Percentiles rank a stretch among this genome's conserved stretches.
phyloP scores from a whole-genome alignment of 2,329 filamentous ascomycete genomes.

The Trichoderma sp. region DNA sequence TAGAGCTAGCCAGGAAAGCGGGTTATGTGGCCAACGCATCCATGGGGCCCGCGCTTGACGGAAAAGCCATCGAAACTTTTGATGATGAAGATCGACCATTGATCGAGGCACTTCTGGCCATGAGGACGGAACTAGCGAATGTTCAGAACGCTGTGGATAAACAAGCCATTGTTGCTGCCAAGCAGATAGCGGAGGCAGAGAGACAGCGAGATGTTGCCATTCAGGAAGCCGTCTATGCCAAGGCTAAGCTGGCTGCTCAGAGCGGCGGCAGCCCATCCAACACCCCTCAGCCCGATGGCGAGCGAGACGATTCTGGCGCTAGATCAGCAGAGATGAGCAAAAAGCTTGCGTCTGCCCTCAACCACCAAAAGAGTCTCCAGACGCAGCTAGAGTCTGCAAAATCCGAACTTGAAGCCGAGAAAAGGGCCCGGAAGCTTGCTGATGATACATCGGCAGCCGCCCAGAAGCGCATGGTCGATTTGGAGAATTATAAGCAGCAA shows the following conservation, averaged over 20 bases:
- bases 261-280: slow-evolving; percentile 64
- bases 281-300: slow-evolving; percentile 62
- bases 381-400: slow-evolving; percentile 71
- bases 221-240: slow-evolving; percentile 91
- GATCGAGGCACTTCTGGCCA: slow-evolving; percentile 87
- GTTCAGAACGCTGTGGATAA: slow-evolving; percentile 89
- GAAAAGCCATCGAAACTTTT: slow-evolving; percentile 76
- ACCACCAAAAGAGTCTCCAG: slow-evolving; percentile 78
- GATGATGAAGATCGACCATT: slow-evolving; percentile 90
- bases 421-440: slow-evolving; percentile 76
- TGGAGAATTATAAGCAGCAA: slow-evolving; percentile 82
- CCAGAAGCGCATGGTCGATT: slow-evolving; percentile 78
- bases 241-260: slow-evolving; percentile 86
- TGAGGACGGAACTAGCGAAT: slow-evolving; percentile 85
- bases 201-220: slow-evolving; percentile 94
- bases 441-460: slow-evolving; percentile 86
- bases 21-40: slow-evolving; percentile 78
- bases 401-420: slow-evolving; percentile 79
- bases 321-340: slow-evolving; percentile 72
- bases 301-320: slow-evolving; percentile 61
- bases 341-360: slow-evolving; percentile 81
- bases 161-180: slow-evolving; percentile 82
- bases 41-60: slow-evolving; percentile 74
- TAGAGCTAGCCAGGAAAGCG: slow-evolving; percentile 86
- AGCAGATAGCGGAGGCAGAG: slow-evolving; percentile 90